Percentiles rank a stretch among this genome's conserved stretches.
Conservation (phyloP, 768 basidiomycete genomes). For the Xerocomellus chrysenteron region DNA sequence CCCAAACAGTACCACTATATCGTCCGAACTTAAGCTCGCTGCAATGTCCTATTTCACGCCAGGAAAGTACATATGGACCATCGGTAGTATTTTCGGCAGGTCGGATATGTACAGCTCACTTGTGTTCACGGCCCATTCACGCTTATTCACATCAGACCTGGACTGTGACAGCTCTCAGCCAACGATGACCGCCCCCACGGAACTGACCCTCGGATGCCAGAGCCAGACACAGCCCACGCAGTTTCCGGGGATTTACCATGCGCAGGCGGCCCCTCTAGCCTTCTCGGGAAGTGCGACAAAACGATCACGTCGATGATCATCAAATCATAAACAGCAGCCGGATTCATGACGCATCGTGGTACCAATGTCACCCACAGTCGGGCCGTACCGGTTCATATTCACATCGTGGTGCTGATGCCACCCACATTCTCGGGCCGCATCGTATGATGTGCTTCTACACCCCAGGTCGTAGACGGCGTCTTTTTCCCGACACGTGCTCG, state of each 20-base stretch:
- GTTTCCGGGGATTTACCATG: conserved; percentile 10
- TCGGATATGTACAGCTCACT: conserved; percentile 1
- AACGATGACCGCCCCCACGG: neutral
- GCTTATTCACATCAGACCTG: conserved; percentile 1
- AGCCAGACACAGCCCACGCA: conserved; percentile 3
- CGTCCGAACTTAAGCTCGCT: neutral
- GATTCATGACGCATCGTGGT: conserved; percentile 2
- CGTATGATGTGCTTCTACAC: neutral
- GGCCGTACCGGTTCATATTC: conserved; percentile 1
- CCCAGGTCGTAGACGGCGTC: conserved; percentile 10
- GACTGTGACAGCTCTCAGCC: neutral
- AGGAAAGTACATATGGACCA: conserved; percentile 2
- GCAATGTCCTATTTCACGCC: conserved; percentile 2
- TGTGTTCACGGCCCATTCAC: neutral
- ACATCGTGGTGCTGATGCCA: conserved; percentile 5
- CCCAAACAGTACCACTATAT: neutral
- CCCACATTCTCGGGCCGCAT: conserved; percentile 9
- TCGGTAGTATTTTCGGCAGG: conserved; percentile 19
- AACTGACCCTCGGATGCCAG: neutral
- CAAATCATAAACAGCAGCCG: conserved; percentile 1
- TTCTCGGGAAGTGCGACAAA: neutral
- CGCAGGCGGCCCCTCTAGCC: neutral
- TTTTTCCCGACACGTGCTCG: conserved; percentile 12
- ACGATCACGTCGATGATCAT: conserved; percentile 12
- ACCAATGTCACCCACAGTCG: conserved; percentile 13